Evolutionary conservation across 2,329 filamentous ascomycete genomes (phyloP).

Genomic region (Phialophora tarda): DNA sequence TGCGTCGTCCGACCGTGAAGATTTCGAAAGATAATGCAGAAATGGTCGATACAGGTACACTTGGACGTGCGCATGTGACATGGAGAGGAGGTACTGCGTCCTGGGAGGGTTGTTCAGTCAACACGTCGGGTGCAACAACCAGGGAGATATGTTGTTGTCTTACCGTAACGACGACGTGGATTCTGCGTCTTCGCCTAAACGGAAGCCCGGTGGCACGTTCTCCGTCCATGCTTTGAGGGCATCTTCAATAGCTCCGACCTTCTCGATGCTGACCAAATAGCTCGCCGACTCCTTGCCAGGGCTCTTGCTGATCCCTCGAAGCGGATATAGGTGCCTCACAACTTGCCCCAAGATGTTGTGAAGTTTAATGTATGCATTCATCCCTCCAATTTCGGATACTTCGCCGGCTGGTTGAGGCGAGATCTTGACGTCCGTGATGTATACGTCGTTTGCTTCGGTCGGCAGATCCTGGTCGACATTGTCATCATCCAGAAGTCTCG

Average conservation of each 20-base stretch:
- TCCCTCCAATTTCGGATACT: conserved; percentile 8
- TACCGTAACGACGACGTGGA: conserved; percentile 14
- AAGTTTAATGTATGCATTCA: conserved; percentile 14
- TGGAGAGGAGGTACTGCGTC: conserved; percentile 15
- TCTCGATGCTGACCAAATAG: conserved; percentile 16
- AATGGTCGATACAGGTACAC: conserved; percentile 20
- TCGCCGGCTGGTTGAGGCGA: conserved; percentile 8
- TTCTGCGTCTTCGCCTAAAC: not conserved
- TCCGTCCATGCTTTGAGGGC: conserved; percentile 13
- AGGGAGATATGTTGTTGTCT: not conserved
- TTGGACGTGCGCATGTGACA: conserved; percentile 19
- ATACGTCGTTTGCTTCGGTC: conserved; percentile 8
- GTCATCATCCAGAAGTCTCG: conserved; percentile 12
- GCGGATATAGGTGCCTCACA: conserved; percentile 16
- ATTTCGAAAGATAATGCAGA: conserved; percentile 14
- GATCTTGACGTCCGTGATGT: conserved; percentile 8
- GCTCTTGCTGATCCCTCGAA: conserved; percentile 10
- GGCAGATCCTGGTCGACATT: conserved; percentile 20
- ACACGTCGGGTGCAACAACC: not conserved
- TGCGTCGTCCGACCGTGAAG: not conserved
- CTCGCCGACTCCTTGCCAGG: conserved; percentile 5
- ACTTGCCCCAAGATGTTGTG: conserved; percentile 17
- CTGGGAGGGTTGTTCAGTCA: not conserved
- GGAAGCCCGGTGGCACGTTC: conserved; percentile 12
- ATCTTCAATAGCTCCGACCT: conserved; percentile 11